phyloP scores from a whole-genome alignment of 805 yeast species.

The Lipomyces kockii region DNA sequence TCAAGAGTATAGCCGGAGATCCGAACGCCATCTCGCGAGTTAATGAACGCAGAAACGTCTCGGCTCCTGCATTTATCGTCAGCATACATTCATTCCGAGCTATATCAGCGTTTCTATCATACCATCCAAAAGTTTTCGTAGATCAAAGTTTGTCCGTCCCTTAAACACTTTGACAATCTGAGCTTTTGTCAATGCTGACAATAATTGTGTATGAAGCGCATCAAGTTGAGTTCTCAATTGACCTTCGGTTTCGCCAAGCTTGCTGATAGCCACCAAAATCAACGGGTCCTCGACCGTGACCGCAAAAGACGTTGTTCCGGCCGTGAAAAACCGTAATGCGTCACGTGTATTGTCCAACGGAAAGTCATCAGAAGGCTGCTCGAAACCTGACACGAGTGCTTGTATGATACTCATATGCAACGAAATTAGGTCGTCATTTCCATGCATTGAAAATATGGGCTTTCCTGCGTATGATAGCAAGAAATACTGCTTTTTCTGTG shows the following conservation, averaged over 20 bases:
- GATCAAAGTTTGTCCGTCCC: slow-evolving; percentile 77
- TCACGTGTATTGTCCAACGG: slow-evolving; percentile 22
- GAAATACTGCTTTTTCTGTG: slow-evolving; percentile 68
- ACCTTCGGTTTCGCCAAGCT: slow-evolving; percentile 44
- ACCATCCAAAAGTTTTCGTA: slow-evolving; percentile 69
- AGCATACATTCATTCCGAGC: background rate
- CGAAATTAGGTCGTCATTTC: slow-evolving; percentile 66
- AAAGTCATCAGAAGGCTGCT: slow-evolving; percentile 44
- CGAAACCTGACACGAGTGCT: slow-evolving; percentile 74
- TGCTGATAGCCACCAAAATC: slow-evolving; percentile 66
- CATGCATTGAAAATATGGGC: slow-evolving; percentile 80
- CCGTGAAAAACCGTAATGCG: slow-evolving; percentile 48
- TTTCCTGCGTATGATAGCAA: slow-evolving; percentile 85
- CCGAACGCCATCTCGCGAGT: slow-evolving; percentile 57
- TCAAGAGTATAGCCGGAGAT: slow-evolving; percentile 64
- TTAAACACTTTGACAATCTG: slow-evolving; percentile 71
- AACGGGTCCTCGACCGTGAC: slow-evolving; percentile 70
- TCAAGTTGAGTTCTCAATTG: slow-evolving; percentile 66
- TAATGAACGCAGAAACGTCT: slow-evolving; percentile 70
- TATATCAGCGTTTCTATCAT: slow-evolving; percentile 1
- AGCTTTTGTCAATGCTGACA: slow-evolving; percentile 84
- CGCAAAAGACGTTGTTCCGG: slow-evolving; percentile 59
- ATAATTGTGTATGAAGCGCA: slow-evolving; percentile 71
- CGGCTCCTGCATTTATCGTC: slow-evolving; percentile 53
- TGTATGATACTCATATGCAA: slow-evolving; percentile 81